These are phyloP conservation scores for Neonectria sp. DNA, from an alignment of 2,329 filamentous ascomycete genomes.

Conservation along the genomic window DNA sequence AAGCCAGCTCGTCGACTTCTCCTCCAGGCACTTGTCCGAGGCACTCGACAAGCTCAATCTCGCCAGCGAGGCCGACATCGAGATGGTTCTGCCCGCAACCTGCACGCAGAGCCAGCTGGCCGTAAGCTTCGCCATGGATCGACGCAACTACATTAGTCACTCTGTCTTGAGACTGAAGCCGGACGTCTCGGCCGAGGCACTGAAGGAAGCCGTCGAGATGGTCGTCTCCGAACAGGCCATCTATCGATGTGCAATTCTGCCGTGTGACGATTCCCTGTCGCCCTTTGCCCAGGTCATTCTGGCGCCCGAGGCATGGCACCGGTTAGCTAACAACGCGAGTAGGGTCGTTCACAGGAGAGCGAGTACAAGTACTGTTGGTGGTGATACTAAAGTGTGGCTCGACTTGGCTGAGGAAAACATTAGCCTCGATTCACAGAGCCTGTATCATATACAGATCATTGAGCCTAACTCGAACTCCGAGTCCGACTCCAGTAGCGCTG, in stretches of 20 bases:
- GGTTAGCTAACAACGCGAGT: background rate
- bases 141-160: conserved; percentile 19
- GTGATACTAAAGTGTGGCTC: conserved; percentile 30
- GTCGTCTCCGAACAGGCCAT: conserved; percentile 49
- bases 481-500: background rate
- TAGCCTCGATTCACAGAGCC: conserved; percentile 32
- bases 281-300: conserved; percentile 55
- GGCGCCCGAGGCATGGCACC: conserved; percentile 20
- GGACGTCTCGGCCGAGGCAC: conserved; percentile 38
- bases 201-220: conserved; percentile 45
- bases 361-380: conserved; percentile 10
- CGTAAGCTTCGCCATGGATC: conserved; percentile 50
- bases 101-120: conserved; percentile 54
- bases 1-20: background rate
- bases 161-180: conserved; percentile 32
- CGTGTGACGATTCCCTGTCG: conserved; percentile 51
- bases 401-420: conserved; percentile 40
- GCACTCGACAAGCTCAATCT: background rate
- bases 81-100: conserved; percentile 51
- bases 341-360: conserved; percentile 29
- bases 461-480: conserved; percentile 11
- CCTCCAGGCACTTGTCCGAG: background rate
- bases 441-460: conserved; percentile 22
- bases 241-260: conserved; percentile 52
- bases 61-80: conserved; percentile 35